Conservation (phyloP, 176 grass and related monocot genomes). For the Juncus effusus region DNA sequence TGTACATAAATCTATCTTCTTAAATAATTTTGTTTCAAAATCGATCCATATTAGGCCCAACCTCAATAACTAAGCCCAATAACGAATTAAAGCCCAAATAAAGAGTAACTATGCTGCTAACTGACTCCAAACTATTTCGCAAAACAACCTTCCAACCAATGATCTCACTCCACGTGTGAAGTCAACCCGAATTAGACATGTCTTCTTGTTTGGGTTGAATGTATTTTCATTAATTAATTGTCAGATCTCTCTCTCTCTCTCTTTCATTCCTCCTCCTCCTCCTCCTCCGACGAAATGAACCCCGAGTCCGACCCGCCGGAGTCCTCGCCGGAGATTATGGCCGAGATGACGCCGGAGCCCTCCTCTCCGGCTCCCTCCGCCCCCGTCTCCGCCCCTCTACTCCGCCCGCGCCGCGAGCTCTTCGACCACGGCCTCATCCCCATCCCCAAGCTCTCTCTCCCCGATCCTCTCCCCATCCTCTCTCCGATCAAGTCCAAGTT, state of each 20-base stretch:
- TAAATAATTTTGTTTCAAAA: not conserved
- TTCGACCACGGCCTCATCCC: slow-evolving; percentile 96
- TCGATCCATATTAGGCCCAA: not conserved
- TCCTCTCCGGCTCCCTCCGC: slow-evolving; percentile 17
- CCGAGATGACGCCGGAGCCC: slow-evolving; percentile 50
- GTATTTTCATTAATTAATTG: not conserved
- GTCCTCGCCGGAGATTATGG: slow-evolving; percentile 23
- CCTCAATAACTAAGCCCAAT: not conserved
- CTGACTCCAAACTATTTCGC: too few species aligned
- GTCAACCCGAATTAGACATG: slow-evolving; percentile 25
- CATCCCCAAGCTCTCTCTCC: slow-evolving; percentile 76
- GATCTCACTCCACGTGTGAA: not conserved
- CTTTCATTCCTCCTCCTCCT: not conserved
- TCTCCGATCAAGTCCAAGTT: slow-evolving; percentile 64
- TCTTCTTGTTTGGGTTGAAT: not conserved
- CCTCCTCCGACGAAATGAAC: slow-evolving; percentile 16
- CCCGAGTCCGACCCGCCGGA: slow-evolving; percentile 17
- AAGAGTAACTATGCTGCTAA: not conserved
- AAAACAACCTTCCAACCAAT: slow-evolving; percentile 1
- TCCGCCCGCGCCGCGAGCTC: slow-evolving; percentile 72
- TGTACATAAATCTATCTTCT: too few species aligned
- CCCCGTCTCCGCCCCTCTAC: slow-evolving; percentile 9
- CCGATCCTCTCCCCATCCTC: slow-evolving; percentile 62
- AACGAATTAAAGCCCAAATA: not conserved
- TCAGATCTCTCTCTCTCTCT: not conserved